phyloP scores from a whole-genome alignment of 202 grass and related monocot species.

The Musa balbisiana region DNA sequence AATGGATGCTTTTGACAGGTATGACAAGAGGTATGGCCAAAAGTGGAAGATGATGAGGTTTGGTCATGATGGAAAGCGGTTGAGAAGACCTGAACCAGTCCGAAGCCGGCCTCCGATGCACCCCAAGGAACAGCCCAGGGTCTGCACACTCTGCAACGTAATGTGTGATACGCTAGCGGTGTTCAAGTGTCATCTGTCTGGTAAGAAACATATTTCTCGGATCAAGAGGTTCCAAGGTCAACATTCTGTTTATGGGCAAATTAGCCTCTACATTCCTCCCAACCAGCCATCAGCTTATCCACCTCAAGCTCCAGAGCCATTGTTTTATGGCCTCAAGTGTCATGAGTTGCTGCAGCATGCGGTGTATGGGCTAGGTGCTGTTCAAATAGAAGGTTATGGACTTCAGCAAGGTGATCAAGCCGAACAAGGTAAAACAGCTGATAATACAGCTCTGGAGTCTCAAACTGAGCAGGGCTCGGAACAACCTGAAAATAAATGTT shows the following conservation, averaged over 20 bases:
- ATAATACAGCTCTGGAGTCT: background rate
- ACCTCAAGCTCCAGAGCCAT: constrained; percentile 26
- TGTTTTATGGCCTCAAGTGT: constrained; percentile 40
- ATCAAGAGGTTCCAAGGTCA: constrained; percentile 38
- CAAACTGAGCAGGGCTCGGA: background rate
- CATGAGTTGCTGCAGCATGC: constrained; percentile 24
- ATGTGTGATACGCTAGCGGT: constrained; percentile 47
- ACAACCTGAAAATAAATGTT: too few relatives aligned
- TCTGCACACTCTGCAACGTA: constrained; percentile 44
- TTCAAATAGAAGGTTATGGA: background rate
- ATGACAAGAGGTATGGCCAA: constrained; percentile 16
- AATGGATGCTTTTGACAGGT: constrained; percentile 1
- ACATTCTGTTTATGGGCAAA: constrained; percentile 31
- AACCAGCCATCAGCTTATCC: constrained; percentile 27
- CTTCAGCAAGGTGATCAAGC: background rate
- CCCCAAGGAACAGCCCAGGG: constrained; percentile 33
- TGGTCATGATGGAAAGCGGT: constrained; percentile 23
- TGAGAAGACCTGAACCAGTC: constrained; percentile 21
- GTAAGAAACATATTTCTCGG: constrained; percentile 41
- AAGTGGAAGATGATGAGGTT: constrained; percentile 4
- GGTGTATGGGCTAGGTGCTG: background rate
- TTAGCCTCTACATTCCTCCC: constrained; percentile 35
- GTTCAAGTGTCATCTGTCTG: constrained; percentile 40
- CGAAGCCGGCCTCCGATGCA: constrained; percentile 6
- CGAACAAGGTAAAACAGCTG: background rate